These are phyloP conservation scores for Spinacia oleracea DNA, from an alignment of 179 eudicot species.

Conservation along the genomic window DNA sequence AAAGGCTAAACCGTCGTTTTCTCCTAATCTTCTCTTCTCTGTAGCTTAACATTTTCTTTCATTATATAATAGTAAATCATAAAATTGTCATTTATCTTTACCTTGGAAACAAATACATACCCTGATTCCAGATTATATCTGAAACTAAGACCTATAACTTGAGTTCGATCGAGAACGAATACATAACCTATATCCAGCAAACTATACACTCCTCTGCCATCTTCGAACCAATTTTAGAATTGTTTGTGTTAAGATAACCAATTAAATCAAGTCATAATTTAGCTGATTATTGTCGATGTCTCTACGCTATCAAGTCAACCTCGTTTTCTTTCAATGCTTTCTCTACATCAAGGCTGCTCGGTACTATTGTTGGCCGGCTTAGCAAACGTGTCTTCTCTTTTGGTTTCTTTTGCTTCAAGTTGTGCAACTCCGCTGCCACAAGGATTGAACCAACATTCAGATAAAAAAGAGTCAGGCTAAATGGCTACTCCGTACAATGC, in stretches of 20 bases:
- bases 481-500: too few species aligned
- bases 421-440: slow-evolving; percentile 38
- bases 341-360: not conserved
- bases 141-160: not conserved
- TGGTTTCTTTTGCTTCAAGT: slow-evolving; percentile 30
- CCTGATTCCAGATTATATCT: not conserved
- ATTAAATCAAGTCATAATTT: not conserved
- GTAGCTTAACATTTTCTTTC: too few species aligned
- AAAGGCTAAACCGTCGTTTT: too few species aligned
- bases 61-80: too few species aligned
- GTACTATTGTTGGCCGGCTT: slow-evolving; percentile 13
- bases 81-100: too few species aligned
- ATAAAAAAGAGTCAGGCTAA: not conserved
- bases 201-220: not conserved
- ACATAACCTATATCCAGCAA: not conserved
- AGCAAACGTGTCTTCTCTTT: slow-evolving; percentile 16
- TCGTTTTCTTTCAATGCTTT: slow-evolving; percentile 1
- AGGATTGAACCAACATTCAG: not conserved
- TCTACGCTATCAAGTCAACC: not conserved
- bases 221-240: not conserved
- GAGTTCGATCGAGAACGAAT: not conserved
- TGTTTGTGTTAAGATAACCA: not conserved
- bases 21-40: too few species aligned
- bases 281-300: not conserved
- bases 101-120: too few species aligned